A percentile compares a stretch with the other conserved stretches of the same genome.
Conservation (phyloP, 305 asterid species). For the Fraxinus angustifolia region DNA sequence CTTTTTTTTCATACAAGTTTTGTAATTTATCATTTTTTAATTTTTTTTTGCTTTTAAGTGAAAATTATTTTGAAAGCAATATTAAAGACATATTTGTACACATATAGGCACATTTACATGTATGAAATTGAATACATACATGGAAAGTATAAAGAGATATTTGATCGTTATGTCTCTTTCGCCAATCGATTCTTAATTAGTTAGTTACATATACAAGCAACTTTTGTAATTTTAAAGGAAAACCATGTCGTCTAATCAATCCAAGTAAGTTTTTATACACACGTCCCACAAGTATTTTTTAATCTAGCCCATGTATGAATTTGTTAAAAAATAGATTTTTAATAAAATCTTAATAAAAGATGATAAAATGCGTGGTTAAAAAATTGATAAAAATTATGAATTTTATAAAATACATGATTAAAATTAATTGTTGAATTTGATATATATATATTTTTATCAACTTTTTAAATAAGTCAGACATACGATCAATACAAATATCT, state of each 20-base stretch:
- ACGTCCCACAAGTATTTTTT: too few relatives aligned
- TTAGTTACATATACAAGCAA: not conserved
- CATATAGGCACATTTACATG: not conserved
- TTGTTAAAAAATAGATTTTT: not conserved
- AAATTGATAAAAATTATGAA: too few relatives aligned
- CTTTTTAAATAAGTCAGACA: not conserved
- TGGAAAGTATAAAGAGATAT: not conserved
- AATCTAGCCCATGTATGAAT: not conserved
- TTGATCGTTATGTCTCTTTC: not conserved
- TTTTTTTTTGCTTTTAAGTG: not conserved
- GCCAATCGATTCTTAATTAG: not conserved
- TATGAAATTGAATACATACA: not conserved
- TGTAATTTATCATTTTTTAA: too few relatives aligned
- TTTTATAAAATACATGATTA: too few relatives aligned
- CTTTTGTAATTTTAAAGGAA: not conserved
- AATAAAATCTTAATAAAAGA: too few relatives aligned
- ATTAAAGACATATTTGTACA: not conserved
- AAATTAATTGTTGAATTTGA: not conserved
- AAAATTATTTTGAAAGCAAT: not conserved
- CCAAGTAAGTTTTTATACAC: not conserved
- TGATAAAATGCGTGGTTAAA: too few relatives aligned
- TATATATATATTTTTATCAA: too few relatives aligned
- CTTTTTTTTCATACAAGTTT: too few relatives aligned
- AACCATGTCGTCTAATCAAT: not conserved
- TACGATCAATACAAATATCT: not conserved